These are phyloP conservation scores for Metarhizium robertsii DNA, from an alignment of 2,329 filamentous ascomycete genomes.

Conservation along the genomic window DNA sequence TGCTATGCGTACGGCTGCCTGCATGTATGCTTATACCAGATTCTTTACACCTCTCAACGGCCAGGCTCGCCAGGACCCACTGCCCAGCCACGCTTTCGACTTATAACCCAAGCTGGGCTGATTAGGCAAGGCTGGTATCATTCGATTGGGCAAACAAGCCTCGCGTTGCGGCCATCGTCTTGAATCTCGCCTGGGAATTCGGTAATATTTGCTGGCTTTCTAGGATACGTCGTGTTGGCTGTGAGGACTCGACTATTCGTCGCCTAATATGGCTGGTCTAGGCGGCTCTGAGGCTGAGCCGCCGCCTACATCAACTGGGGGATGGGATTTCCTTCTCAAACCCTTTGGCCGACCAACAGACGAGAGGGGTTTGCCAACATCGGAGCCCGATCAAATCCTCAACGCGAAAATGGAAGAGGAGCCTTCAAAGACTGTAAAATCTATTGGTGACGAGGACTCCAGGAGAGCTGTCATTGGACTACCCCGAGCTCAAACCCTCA, in stretches of 20 bases:
- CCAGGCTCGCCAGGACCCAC: constrained; percentile 2
- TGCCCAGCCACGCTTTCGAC: constrained; percentile 3
- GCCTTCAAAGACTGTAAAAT: neutral
- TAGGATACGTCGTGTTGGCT: neutral
- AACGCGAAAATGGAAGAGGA: constrained; percentile 13
- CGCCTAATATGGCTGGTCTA: constrained; percentile 22
- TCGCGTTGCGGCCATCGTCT: neutral
- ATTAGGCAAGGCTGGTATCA: neutral
- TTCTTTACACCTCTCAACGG: neutral
- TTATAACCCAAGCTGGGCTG: constrained; percentile 1
- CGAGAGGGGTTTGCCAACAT: constrained; percentile 6
- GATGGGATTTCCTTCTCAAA: constrained; percentile 18
- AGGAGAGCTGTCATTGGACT: constrained; percentile 68
- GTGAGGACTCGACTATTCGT: neutral
- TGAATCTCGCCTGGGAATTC: neutral
- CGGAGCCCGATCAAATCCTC: constrained; percentile 4
- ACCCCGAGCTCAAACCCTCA: constrained; percentile 69
- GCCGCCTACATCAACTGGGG: constrained; percentile 14
- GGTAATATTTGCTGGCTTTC: neutral
- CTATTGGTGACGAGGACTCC: constrained; percentile 8
- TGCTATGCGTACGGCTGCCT: neutral
- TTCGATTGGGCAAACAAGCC: neutral
- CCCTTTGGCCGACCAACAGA: constrained; percentile 16
- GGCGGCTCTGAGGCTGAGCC: constrained; percentile 19
- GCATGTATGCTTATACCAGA: neutral